phyloP scores from a whole-genome alignment of 179 eudicot species.

The Monotropa hypopitys region DNA sequence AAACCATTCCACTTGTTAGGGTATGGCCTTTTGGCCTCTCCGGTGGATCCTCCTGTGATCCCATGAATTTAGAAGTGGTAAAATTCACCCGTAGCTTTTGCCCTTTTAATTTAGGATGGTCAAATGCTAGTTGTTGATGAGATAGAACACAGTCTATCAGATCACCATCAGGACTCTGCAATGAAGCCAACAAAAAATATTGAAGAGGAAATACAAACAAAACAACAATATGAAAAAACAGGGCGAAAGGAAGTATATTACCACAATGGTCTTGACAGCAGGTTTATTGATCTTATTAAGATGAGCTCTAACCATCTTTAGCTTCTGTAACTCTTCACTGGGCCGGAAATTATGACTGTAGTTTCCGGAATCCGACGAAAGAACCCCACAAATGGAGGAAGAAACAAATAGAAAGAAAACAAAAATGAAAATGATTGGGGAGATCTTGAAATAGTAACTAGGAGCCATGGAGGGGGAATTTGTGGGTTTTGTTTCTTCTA shows the following conservation, averaged over 20 bases:
- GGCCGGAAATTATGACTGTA: slow-evolving; percentile 36
- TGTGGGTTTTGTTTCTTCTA: slow-evolving; percentile 15
- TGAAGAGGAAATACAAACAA: background rate
- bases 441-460: slow-evolving; percentile 14
- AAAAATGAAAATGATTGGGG: slow-evolving; percentile 39
- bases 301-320: slow-evolving; percentile 44
- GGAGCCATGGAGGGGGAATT: slow-evolving; percentile 20
- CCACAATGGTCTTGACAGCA: slow-evolving; percentile 72
- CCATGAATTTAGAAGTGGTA: no score
- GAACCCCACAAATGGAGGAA: slow-evolving; percentile 22
- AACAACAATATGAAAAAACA: background rate
- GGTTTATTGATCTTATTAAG: slow-evolving; percentile 79
- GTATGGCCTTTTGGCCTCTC: slow-evolving; percentile 52
- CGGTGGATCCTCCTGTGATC: slow-evolving; percentile 70
- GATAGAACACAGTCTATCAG: slow-evolving; percentile 58
- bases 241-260: background rate
- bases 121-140: slow-evolving; percentile 78
- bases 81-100: slow-evolving; percentile 70
- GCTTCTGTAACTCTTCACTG: slow-evolving; percentile 31
- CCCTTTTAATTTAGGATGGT: slow-evolving; percentile 67
- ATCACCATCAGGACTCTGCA: slow-evolving; percentile 89
- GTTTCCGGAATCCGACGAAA: slow-evolving; percentile 11
- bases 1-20: slow-evolving; percentile 10
- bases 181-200: background rate
- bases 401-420: slow-evolving; percentile 32